Percentiles rank a stretch among this genome's conserved stretches.
These are phyloP conservation scores for Zasmidium angulare DNA, from an alignment of 2,329 filamentous ascomycete species.

Conservation along the genomic window DNA sequence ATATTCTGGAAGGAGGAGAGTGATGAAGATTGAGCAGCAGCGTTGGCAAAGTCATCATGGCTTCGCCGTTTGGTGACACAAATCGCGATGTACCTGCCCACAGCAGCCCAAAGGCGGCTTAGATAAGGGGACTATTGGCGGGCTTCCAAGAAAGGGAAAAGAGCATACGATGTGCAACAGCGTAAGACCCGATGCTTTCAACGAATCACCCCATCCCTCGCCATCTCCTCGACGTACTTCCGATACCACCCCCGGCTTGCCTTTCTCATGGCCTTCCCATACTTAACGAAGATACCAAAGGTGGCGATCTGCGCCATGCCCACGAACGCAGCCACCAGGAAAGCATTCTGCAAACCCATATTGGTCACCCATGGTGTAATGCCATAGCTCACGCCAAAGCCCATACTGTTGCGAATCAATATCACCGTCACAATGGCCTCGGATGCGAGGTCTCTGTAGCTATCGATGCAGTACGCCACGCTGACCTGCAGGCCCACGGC, in stretches of 20 bases:
- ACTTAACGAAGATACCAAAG: slow-evolving; percentile 50
- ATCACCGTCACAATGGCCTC: slow-evolving; percentile 50
- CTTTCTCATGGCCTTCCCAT: slow-evolving; percentile 47
- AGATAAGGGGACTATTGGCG: no score
- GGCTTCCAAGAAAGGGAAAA: no score
- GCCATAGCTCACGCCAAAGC: slow-evolving; percentile 51
- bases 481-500: slow-evolving; percentile 42
- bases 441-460: slow-evolving; percentile 46
- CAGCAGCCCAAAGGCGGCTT: no score
- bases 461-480: slow-evolving; percentile 47
- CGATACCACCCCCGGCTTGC: slow-evolving; percentile 41
- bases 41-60: not conserved
- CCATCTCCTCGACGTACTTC: slow-evolving; percentile 39
- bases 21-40: slow-evolving; percentile 18
- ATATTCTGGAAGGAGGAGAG: slow-evolving; percentile 27
- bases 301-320: slow-evolving; percentile 43
- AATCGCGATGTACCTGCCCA: no score
- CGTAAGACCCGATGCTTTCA: no score
- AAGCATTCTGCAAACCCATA: slow-evolving; percentile 45
- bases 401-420: slow-evolving; percentile 50
- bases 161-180: no score
- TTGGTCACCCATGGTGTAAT: slow-evolving; percentile 47
- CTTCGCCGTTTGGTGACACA: no score
- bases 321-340: slow-evolving; percentile 44
- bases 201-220: slow-evolving; percentile 26